Evolutionary conservation across 2,329 filamentous ascomycete genomes (phyloP).

Genomic region (Ophiostoma ulmi): DNA sequence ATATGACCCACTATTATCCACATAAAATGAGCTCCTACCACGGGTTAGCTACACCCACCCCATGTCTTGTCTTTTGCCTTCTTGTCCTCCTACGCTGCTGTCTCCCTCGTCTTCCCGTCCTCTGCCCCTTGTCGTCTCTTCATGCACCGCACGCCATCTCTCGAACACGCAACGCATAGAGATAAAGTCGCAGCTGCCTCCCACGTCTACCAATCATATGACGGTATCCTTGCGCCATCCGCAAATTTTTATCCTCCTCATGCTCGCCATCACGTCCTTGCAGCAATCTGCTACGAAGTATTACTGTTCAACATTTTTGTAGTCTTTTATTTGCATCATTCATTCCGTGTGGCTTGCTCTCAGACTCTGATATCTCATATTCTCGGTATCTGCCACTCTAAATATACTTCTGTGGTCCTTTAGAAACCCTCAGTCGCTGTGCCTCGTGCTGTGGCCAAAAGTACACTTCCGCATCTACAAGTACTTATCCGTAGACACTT

Average conservation of each 20-base stretch:
- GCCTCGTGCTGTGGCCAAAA: no score
- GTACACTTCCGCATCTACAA: no score
- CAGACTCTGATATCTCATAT: no score
- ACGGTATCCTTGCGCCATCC: conserved; percentile 13
- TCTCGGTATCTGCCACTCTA: no score
- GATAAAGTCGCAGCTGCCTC: conserved; percentile 18
- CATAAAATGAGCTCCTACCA: not conserved
- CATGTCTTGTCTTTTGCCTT: no score
- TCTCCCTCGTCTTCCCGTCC: not conserved
- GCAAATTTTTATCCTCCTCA: conserved; percentile 13
- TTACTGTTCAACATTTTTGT: no score
- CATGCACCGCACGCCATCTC: not conserved
- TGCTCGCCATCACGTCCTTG: conserved; percentile 7
- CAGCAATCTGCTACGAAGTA: not conserved
- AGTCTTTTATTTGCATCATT: no score
- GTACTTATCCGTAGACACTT: not conserved
- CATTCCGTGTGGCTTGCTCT: no score
- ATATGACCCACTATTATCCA: not conserved
- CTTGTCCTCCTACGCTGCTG: not conserved
- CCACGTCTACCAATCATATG: conserved; percentile 15
- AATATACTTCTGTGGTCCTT: no score
- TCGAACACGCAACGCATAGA: not conserved
- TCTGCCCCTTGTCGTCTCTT: not conserved
- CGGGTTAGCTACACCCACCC: conserved; percentile 2
- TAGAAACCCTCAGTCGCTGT: no score